These are phyloP conservation scores for Larix kaempferi DNA, from an alignment of 75 land plant genomes.

Conservation along the genomic window DNA sequence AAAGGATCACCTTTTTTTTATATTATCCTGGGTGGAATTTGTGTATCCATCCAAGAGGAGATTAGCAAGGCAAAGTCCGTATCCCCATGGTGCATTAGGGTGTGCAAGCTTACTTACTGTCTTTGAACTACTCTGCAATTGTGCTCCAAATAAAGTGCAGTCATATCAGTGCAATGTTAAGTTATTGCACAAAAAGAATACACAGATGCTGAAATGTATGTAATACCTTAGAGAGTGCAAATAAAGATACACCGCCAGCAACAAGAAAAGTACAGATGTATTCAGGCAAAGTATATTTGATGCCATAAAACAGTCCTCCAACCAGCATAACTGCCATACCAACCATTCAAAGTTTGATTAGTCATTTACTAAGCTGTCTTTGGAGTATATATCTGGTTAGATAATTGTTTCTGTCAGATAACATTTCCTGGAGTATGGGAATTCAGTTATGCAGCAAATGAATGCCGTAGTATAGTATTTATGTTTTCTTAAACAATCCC, in stretches of 20 bases:
- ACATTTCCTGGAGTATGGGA: too few species aligned
- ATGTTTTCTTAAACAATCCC: too few species aligned
- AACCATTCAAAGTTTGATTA: background rate
- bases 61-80: slow-evolving; percentile 82
- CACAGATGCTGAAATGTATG: too few species aligned
- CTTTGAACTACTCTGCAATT: slow-evolving; percentile 75
- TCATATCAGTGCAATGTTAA: too few species aligned
- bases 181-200: too few species aligned
- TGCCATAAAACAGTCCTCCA: slow-evolving; percentile 89
- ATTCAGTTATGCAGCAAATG: too few species aligned
- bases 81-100: slow-evolving; percentile 95
- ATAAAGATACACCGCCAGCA: slow-evolving; percentile 95
- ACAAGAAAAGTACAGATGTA: slow-evolving; percentile 90
- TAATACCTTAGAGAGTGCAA: slow-evolving; percentile 88
- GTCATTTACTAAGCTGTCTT: too few species aligned
- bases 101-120: slow-evolving; percentile 79
- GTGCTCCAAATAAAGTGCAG: too few species aligned
- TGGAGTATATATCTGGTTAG: too few species aligned
- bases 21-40: slow-evolving; percentile 96
- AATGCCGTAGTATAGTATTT: too few species aligned
- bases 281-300: slow-evolving; percentile 82
- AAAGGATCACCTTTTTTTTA: slow-evolving; percentile 55
- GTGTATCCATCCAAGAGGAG: slow-evolving; percentile 96
- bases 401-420: too few species aligned
- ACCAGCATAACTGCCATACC: slow-evolving; percentile 86